phyloP scores from a whole-genome alignment of 768 basidiomycete species.

The Leccinellum albellum region DNA sequence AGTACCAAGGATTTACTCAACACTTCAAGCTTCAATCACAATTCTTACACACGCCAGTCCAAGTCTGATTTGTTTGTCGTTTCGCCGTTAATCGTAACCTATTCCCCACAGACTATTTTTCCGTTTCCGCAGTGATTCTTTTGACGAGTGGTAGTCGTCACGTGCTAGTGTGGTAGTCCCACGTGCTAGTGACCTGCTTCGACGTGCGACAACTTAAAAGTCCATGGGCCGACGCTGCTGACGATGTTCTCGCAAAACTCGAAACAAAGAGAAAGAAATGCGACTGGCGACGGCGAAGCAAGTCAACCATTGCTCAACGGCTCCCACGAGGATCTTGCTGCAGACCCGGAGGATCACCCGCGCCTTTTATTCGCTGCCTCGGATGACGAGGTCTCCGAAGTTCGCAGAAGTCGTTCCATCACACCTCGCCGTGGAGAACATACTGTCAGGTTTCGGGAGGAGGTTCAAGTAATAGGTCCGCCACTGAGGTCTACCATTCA shows the following conservation, averaged over 20 bases:
- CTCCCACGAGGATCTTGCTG: slow-evolving; percentile 40
- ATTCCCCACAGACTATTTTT: too few species aligned
- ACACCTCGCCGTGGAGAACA: slow-evolving; percentile 38
- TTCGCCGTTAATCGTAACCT: too few species aligned
- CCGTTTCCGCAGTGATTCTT: too few species aligned
- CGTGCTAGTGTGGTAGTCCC: too few species aligned
- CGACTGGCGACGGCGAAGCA: slow-evolving; percentile 36
- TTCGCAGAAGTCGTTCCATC: slow-evolving; percentile 31
- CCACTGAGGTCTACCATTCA: slow-evolving; percentile 66
- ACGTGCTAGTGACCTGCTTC: too few species aligned
- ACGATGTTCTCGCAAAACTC: slow-evolving; percentile 31
- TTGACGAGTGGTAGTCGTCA: too few species aligned
- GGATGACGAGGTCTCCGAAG: slow-evolving; percentile 54
- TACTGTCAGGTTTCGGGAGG: slow-evolving; percentile 62
- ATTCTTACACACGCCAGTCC: too few species aligned
- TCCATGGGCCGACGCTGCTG: slow-evolving; percentile 18
- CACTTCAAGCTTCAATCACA: too few species aligned
- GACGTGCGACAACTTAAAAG: slow-evolving; percentile 2
- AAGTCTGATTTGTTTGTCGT: too few species aligned
- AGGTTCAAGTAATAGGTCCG: slow-evolving; percentile 65
- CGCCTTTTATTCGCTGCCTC: slow-evolving; percentile 50
- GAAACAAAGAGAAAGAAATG: slow-evolving; percentile 27
- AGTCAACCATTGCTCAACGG: slow-evolving; percentile 55
- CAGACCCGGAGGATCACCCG: slow-evolving; percentile 15
- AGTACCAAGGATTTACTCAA: too few species aligned